Evolutionary conservation across 2,329 filamentous ascomycete genomes (phyloP).

Genomic region (Aspergillus fijiensis): DNA sequence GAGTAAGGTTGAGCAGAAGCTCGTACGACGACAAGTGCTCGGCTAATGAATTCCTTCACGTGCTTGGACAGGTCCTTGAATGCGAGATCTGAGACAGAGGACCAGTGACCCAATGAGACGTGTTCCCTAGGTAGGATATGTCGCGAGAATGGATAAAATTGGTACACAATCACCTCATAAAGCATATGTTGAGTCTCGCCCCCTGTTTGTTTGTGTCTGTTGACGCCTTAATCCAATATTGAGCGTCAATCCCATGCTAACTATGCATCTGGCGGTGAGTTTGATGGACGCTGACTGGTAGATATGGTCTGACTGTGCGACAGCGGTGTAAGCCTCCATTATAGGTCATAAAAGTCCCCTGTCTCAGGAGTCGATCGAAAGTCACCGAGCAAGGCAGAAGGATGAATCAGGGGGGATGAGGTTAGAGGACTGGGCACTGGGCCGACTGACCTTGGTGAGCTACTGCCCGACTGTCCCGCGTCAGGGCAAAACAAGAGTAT

Average conservation of each 20-base stretch:
- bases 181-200: background rate
- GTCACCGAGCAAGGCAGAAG: background rate
- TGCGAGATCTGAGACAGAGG: background rate
- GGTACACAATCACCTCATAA: constrained; percentile 15
- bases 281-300: background rate
- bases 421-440: background rate
- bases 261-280: constrained; percentile 12
- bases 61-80: background rate
- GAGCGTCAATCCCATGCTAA: constrained; percentile 4
- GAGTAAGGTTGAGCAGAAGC: background rate
- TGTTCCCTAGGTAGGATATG: constrained; percentile 2
- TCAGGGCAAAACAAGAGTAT: background rate
- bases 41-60: background rate
- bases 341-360: background rate
- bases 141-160: constrained; percentile 9
- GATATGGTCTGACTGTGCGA: background rate
- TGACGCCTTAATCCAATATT: background rate
- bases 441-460: background rate
- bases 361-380: background rate
- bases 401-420: background rate
- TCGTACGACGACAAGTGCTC: background rate
- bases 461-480: background rate
- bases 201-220: background rate
- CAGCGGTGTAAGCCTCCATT: background rate
- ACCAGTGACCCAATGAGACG: background rate